phyloP scores from a whole-genome alignment of 495 filamentous ascomycete genomes.

The Xylaria nigripes region DNA sequence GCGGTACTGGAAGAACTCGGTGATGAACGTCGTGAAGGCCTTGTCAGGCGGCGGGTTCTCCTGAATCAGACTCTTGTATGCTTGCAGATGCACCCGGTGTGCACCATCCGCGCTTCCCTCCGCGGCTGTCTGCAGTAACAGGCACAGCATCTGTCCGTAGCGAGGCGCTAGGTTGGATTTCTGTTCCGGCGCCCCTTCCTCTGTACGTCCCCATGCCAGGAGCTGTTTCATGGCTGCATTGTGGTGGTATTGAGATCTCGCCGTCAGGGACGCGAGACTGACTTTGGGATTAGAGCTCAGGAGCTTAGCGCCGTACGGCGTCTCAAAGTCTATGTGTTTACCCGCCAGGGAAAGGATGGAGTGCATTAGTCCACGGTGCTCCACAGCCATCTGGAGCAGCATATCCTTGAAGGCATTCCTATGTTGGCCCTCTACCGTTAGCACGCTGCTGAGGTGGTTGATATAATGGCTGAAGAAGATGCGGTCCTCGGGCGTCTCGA shows the following conservation, averaged over 20 bases:
- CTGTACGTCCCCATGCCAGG: constrained; percentile 34
- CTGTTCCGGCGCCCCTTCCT: constrained; percentile 34
- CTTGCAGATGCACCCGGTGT: constrained; percentile 73
- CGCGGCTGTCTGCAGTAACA: constrained; percentile 71
- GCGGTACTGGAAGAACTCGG: constrained; percentile 91
- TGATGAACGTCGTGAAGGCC: constrained; percentile 69
- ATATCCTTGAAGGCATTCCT: constrained; percentile 87
- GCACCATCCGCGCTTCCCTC: constrained; percentile 70
- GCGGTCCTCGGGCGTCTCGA: constrained; percentile 78
- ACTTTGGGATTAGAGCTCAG: constrained; percentile 36
- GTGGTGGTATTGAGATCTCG: constrained; percentile 50
- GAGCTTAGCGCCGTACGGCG: constrained; percentile 40
- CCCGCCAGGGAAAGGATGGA: constrained; percentile 80
- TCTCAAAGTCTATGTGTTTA: constrained; percentile 61
- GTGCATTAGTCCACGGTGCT: constrained; percentile 84
- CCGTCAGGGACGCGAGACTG: constrained; percentile 33
- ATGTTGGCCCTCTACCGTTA: constrained; percentile 76
- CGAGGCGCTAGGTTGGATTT: constrained; percentile 57
- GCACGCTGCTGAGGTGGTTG: constrained; percentile 65
- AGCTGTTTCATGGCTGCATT: constrained; percentile 52
- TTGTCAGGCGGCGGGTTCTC: constrained; percentile 51
- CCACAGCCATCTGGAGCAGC: constrained; percentile 74
- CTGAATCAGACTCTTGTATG: constrained; percentile 62
- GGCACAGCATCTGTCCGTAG: constrained; percentile 63
- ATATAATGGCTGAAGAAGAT: constrained; percentile 84